These are phyloP conservation scores for Fusarium cicatricum DNA, from an alignment of 2,329 filamentous ascomycete genomes.

Conservation along the genomic window DNA sequence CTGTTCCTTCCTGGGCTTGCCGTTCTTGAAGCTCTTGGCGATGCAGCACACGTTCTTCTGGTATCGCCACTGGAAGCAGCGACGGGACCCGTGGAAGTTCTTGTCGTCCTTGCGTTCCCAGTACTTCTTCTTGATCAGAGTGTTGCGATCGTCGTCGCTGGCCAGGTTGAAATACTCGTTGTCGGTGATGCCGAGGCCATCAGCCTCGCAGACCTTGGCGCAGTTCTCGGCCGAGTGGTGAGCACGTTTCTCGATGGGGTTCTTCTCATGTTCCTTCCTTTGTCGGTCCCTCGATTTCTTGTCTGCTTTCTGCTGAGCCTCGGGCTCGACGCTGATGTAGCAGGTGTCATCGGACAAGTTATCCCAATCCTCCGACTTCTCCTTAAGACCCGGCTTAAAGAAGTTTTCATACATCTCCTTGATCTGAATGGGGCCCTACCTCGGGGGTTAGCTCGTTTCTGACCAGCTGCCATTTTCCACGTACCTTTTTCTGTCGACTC, in stretches of 20 bases:
- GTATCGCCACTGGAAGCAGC: constrained; percentile 59
- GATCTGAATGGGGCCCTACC: constrained; percentile 54
- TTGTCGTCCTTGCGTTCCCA: constrained; percentile 33
- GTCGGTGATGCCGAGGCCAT: constrained; percentile 48
- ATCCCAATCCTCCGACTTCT: constrained; percentile 59
- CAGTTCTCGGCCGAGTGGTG: constrained; percentile 58
- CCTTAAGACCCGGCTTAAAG: constrained; percentile 54
- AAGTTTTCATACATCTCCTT: constrained; percentile 60
- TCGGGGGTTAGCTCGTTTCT: constrained; percentile 13
- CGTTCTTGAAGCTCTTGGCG: constrained; percentile 54
- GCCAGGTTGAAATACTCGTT: constrained; percentile 45
- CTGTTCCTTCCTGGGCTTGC: constrained; percentile 47
- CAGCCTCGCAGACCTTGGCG: constrained; percentile 56
- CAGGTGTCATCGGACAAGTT: constrained; percentile 59
- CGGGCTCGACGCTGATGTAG: constrained; percentile 52
- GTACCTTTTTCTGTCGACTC: constrained; percentile 53
- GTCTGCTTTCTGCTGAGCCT: constrained; percentile 46
- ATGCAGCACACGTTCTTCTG: constrained; percentile 56
- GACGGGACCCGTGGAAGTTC: constrained; percentile 44
- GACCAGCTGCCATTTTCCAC: constrained; percentile 20
- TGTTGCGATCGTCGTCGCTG: constrained; percentile 41
- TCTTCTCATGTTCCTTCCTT: constrained; percentile 51
- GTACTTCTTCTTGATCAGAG: constrained; percentile 42
- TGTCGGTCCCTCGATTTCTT: constrained; percentile 46
- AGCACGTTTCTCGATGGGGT: constrained; percentile 53